Base-by-base conservation (phyloP, 1,139 yeast species). In the Suhomyces bribrorum region DNA sequence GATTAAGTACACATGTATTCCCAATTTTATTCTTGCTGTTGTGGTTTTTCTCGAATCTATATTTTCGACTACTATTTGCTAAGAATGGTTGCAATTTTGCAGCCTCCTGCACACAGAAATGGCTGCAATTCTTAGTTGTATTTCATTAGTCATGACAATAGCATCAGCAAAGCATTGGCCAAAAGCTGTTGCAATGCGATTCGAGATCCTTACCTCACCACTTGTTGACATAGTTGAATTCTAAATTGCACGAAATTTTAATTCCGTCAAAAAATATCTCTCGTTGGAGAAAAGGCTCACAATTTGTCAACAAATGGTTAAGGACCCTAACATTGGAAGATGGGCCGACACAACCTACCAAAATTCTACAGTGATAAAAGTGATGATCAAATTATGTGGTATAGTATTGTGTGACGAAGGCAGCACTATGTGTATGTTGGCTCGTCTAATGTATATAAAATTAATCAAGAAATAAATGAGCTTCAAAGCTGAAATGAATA, bases 391-490 rank as follows among this genome's bases (percentile, higher is more conserved):
- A 20, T 3, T 20, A 20, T n/a, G n/a, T n/a, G n/a, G n/a, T n/a
- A n/a, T n/a, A n/a, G n/a, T n/a, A n/a, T n/a, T n/a, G n/a, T n/a
- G n/a, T n/a, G n/a, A n/a, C n/a, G n/a, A n/a, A n/a, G n/a, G n/a
- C n/a, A n/a, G n/a, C n/a, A n/a, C n/a, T n/a, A n/a, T n/a, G n/a
- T n/a, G n/a, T n/a, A 5, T 8, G 11, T 20, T 20, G 11, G 11
- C 8, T 20, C 8, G 23, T 20, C 23, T 20, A 20, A 20, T 20
- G 23, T 20, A 20, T n/a, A 20, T 20, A 20, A 20, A 20, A 20
- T 20, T 20, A 20, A 37, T 27, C 30, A 32, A 28, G 31, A 29
- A 31, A 26, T 25, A 29, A 36, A 32, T 30, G 24, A 18, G 23
- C 23, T 20, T 20, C 23, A 20, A 20, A 20, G 23, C 23, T 20